A percentile compares a stretch with the other conserved stretches of the same genome.
Evolutionary conservation across 306 rosid genomes (phyloP).

Genomic region (Dryas octopetala): DNA sequence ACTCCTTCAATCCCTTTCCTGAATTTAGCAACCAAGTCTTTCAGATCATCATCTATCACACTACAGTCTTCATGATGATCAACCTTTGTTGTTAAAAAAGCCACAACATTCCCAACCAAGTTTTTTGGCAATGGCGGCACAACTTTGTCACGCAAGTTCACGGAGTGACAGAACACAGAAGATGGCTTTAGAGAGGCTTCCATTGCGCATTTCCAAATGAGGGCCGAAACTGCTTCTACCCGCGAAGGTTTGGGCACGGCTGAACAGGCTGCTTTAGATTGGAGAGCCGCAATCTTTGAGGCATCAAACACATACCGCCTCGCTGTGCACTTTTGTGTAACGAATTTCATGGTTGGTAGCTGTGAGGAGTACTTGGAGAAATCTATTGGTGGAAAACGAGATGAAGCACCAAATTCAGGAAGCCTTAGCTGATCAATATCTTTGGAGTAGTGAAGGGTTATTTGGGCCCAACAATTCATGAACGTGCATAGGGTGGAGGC

Average conservation of each 20-base stretch:
- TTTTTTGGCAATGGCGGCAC: constrained; percentile 19
- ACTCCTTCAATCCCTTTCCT: constrained; percentile 11
- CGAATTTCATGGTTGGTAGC: not conserved
- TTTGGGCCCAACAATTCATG: not conserved
- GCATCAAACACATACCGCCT: constrained; percentile 40
- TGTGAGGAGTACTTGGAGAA: too few species aligned
- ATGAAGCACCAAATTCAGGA: constrained; percentile 2
- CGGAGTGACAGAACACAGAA: constrained; percentile 31
- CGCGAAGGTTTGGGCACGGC: constrained; percentile 31
- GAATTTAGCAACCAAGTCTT: constrained; percentile 7
- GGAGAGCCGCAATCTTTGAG: constrained; percentile 32
- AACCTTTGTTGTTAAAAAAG: not conserved
- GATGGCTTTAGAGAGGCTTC: constrained; percentile 14
- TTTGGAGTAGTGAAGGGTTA: not conserved
- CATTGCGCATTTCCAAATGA: constrained; percentile 45
- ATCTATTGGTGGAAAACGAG: not conserved
- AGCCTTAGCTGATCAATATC: not conserved
- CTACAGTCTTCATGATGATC: not conserved
- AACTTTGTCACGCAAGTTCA: constrained; percentile 32
- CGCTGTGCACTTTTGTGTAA: constrained; percentile 21
- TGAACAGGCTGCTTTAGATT: constrained; percentile 24
- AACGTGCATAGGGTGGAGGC: not conserved
- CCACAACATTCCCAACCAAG: constrained; percentile 28
- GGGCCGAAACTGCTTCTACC: constrained; percentile 37
- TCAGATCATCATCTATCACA: not conserved